Evolutionary conservation across 108 stramenopile species (phyloP).

Genomic region (Aurantiochytrium sp.): DNA sequence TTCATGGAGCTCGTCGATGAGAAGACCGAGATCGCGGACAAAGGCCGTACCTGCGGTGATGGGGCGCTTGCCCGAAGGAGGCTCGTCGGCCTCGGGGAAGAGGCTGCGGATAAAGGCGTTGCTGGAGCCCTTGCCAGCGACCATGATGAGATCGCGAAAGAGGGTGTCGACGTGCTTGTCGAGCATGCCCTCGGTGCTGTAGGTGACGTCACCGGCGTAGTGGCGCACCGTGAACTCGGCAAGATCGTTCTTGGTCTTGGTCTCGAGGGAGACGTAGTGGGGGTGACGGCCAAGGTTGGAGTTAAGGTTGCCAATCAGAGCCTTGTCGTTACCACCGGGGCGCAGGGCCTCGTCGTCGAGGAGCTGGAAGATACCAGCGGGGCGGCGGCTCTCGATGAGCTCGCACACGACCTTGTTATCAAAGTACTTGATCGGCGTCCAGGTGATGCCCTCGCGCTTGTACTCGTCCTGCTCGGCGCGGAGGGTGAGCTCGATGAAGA

Average conservation of each 20-base stretch:
- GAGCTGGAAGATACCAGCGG: constrained; percentile 33
- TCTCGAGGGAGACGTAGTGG: constrained; percentile 18
- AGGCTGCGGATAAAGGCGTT: constrained; percentile 65
- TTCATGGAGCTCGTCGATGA: not conserved
- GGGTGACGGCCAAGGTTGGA: not conserved
- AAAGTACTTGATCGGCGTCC: constrained; percentile 42
- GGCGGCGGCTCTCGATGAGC: constrained; percentile 43
- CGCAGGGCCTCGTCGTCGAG: constrained; percentile 35
- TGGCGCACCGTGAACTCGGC: constrained; percentile 76
- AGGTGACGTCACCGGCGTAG: constrained; percentile 88
- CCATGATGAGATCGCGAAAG: constrained; percentile 68
- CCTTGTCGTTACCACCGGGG: constrained; percentile 1
- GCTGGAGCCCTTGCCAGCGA: constrained; percentile 72
- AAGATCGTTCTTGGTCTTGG: constrained; percentile 55
- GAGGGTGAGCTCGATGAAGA: constrained; percentile 51
- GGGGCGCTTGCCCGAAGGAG: constrained; percentile 17
- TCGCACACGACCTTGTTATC: constrained; percentile 49
- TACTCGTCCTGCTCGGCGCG: constrained; percentile 56
- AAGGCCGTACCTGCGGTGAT: constrained; percentile 39
- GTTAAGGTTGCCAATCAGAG: constrained; percentile 1
- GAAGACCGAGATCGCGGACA: constrained; percentile 30
- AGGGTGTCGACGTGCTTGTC: constrained; percentile 96
- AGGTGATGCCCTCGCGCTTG: constrained; percentile 42
- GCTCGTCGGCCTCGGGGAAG: constrained; percentile 33
- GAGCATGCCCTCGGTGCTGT: constrained; percentile 84